These are phyloP conservation scores for Endoconidiophora laricicola DNA, from an alignment of 2,329 filamentous ascomycete species.

Conservation along the genomic window DNA sequence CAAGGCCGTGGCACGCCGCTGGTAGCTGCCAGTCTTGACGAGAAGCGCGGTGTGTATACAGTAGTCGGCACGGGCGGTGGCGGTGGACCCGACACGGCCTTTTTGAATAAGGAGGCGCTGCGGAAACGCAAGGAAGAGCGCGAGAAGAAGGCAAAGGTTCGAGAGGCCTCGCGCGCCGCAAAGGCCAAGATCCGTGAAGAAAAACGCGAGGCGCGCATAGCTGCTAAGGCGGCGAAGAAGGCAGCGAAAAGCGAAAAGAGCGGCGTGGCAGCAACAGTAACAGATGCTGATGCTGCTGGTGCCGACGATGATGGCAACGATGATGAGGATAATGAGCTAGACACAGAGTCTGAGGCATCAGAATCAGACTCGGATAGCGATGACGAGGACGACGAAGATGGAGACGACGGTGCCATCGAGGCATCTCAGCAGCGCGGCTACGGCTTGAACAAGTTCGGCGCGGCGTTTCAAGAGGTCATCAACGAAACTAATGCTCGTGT, in stretches of 20 bases:
- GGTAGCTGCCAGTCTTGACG: conserved; percentile 79
- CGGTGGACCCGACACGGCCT: conserved; percentile 54
- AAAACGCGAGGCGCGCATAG: conserved; percentile 27
- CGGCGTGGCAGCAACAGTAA: background rate
- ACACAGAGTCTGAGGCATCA: conserved; percentile 24
- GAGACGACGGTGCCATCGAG: conserved; percentile 39
- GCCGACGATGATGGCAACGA: conserved; percentile 25
- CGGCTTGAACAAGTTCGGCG: conserved; percentile 78
- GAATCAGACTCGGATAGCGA: conserved; percentile 20
- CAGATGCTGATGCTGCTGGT: conserved; percentile 15
- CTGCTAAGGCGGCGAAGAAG: background rate
- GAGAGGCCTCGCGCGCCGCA: conserved; percentile 38
- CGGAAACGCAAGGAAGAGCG: conserved; percentile 46
- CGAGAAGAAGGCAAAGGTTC: conserved; percentile 44
- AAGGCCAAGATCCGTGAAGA: conserved; percentile 43
- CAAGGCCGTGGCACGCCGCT: conserved; percentile 65
- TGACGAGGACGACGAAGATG: conserved; percentile 25
- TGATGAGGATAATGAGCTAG: conserved; percentile 32
- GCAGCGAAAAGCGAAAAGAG: conserved; percentile 12
- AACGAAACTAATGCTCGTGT: conserved; percentile 80
- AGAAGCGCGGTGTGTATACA: conserved; percentile 72
- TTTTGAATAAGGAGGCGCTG: conserved; percentile 49
- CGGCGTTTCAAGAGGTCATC: conserved; percentile 89
- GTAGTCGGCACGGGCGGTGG: conserved; percentile 87
- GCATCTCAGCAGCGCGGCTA: conserved; percentile 43